Evolutionary conservation across 805 yeast species (phyloP).

Genomic region (Saturnispora besseyi): DNA sequence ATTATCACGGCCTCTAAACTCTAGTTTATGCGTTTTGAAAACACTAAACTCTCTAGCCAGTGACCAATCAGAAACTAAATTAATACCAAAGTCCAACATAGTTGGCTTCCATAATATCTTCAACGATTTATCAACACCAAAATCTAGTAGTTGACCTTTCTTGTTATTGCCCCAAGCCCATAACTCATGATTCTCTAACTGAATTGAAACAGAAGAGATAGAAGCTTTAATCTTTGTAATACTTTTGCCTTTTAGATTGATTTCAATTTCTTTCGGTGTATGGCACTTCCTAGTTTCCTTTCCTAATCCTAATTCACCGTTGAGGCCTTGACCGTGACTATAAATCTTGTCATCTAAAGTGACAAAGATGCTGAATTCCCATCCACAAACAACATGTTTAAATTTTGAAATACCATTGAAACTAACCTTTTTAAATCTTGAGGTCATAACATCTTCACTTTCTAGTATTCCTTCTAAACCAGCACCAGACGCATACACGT

Average conservation of each 20-base stretch:
- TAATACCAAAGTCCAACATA: slow-evolving; percentile 7
- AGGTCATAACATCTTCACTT: not conserved
- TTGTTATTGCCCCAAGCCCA: slow-evolving; percentile 66
- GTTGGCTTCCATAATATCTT: slow-evolving; percentile 23
- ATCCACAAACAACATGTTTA: slow-evolving; percentile 58
- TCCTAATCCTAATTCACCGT: slow-evolving; percentile 68
- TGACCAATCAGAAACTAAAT: slow-evolving; percentile 16
- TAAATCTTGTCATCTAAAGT: slow-evolving; percentile 33
- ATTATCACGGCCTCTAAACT: slow-evolving; percentile 20
- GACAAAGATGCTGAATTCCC: slow-evolving; percentile 62
- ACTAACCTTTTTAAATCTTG: not conserved
- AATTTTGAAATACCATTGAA: slow-evolving; percentile 23
- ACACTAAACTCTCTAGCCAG: slow-evolving; percentile 57
- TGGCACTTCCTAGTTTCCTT: not conserved
- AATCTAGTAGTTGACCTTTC: slow-evolving; percentile 43
- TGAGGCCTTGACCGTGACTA: slow-evolving; percentile 53
- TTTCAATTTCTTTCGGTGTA: not conserved
- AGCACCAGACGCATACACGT: slow-evolving; percentile 46
- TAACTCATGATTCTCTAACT: slow-evolving; percentile 33
- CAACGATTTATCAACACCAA: slow-evolving; percentile 2
- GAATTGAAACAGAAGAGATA: slow-evolving; percentile 37
- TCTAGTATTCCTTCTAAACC: slow-evolving; percentile 5
- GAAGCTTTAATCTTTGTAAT: slow-evolving; percentile 28
- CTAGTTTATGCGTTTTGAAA: slow-evolving; percentile 12
- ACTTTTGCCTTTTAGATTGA: slow-evolving; percentile 3